Base-by-base conservation (phyloP, 305 asterid species). In the Solanum hybrid region DNA sequence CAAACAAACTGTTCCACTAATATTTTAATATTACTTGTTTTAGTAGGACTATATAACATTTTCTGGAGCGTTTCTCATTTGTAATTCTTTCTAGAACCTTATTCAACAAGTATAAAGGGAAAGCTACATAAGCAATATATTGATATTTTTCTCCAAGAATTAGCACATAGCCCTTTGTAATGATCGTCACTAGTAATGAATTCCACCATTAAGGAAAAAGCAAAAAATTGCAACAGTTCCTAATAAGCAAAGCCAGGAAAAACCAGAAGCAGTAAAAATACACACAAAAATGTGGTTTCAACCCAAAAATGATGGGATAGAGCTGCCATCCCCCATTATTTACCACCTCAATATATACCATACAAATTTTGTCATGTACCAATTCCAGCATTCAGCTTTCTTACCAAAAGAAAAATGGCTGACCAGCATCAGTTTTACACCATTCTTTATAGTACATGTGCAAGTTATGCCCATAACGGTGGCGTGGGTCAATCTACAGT, bases 381-480 rank as follows among this genome's bases (percentile, higher is more conserved):
- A 40, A 26, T 26, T 81, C 87, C 39, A 16, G 20, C 40, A 83
- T 83, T 37, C 46, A 77, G 18, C 61, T 88, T 89, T 91, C 96
- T 93, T 91, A 96, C 99, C 98, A 97, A 95, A 92, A 95, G 94
- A 97, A 97, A 90, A 97, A 97, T 86, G 99, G 99, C 91, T 97
- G 99, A 69, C 98, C 99, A 82, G 98, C 94, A 88, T 93, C 94
- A 88, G 95, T 84, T 90, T 93, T 91, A 92, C 98, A 94, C 99
- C 99, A 96, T 89, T 96, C 97, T 13, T 96, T 95, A 57, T 95
- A 97, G 90, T 96, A 97, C 6, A 91, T n/a, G 92, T 97, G 98
- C 85, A 97, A 93, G 93, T 93, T 95, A 90, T 96, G 99, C 79
- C 99, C 99, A 91, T 96, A 96, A 5, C 99, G 98, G 90, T 97